Evolutionary conservation across 1,284 basidiomycete species (phyloP).

Genomic region (Malassezia vespertilionis): DNA sequence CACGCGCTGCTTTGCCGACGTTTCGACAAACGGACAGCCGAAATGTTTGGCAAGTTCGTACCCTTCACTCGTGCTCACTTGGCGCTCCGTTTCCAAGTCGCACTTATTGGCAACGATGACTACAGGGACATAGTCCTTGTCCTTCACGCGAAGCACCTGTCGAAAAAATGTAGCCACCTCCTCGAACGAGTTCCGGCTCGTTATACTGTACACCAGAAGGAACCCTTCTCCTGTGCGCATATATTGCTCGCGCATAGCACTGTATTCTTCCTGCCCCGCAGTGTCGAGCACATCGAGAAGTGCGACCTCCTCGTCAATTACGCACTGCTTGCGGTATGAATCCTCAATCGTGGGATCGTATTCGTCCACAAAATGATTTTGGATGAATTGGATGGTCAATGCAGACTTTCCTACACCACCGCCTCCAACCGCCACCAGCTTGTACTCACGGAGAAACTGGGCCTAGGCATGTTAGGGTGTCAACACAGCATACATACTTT

Average conservation of each 20-base stretch:
- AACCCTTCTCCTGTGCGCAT: slow-evolving; percentile 97
- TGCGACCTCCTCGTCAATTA: slow-evolving; percentile 92
- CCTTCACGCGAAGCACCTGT: slow-evolving; percentile 74
- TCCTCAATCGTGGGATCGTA: slow-evolving; percentile 91
- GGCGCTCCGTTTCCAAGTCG: slow-evolving; percentile 92
- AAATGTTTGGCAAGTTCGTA: slow-evolving; percentile 93
- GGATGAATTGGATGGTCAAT: slow-evolving; percentile 91
- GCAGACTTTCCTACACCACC: slow-evolving; percentile 96
- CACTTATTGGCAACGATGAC: slow-evolving; percentile 98
- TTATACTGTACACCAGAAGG: slow-evolving; percentile 96
- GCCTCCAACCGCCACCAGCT: slow-evolving; percentile 79
- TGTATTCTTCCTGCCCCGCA: slow-evolving; percentile 95
- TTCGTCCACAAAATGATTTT: slow-evolving; percentile 88
- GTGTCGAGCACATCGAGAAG: slow-evolving; percentile 95
- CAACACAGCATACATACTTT: too few relatives aligned
- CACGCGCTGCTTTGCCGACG: slow-evolving; percentile 93
- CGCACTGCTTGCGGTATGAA: slow-evolving; percentile 48
- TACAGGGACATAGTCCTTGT: slow-evolving; percentile 91
- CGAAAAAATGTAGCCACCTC: slow-evolving; percentile 94
- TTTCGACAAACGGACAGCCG: slow-evolving; percentile 93
- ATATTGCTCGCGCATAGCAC: slow-evolving; percentile 94
- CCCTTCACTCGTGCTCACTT: slow-evolving; percentile 96
- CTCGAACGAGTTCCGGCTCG: slow-evolving; percentile 92
- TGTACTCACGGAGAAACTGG: slow-evolving; percentile 51
- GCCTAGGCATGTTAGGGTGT: slow-evolving; percentile 55